These are phyloP conservation scores for Amanita fuliginea DNA, from an alignment of 768 basidiomycete genomes.

Conservation along the genomic window DNA sequence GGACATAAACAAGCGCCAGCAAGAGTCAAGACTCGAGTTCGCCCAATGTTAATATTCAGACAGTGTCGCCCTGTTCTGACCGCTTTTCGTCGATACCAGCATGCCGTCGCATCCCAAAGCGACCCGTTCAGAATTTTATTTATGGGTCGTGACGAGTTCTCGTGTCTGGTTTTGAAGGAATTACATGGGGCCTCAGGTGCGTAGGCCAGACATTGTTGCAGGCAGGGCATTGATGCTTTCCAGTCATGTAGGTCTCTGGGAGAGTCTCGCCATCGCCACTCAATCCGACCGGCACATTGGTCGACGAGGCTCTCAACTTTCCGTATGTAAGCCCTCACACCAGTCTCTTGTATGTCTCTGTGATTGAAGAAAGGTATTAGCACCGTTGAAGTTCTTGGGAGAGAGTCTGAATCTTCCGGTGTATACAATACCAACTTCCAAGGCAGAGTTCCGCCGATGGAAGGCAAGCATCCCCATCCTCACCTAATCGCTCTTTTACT, in stretches of 20 bases:
- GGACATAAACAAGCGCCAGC: not conserved
- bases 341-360: not conserved
- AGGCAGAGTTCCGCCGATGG: conserved; percentile 55
- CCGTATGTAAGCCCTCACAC: conserved; percentile 36
- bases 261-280: conserved; percentile 54
- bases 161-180: conserved; percentile 58
- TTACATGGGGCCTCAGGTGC: conserved; percentile 54
- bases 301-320: conserved; percentile 44
- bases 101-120: not conserved
- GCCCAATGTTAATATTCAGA: not conserved
- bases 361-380: conserved; percentile 24
- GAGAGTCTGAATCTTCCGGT: conserved; percentile 42
- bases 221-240: conserved; percentile 8
- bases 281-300: conserved; percentile 58
- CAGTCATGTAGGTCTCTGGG: conserved; percentile 61
- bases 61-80: not conserved
- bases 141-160: conserved; percentile 85
- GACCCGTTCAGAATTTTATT: conserved; percentile 66
- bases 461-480: conserved; percentile 26
- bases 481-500: not conserved
- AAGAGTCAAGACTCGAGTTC: not conserved
- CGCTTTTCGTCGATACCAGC: not conserved
- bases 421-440: conserved; percentile 48
- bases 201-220: conserved; percentile 3
- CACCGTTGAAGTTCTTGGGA: conserved; percentile 58